These are phyloP conservation scores for Candida boidinii DNA, from an alignment of 805 yeast genomes.

Conservation along the genomic window DNA sequence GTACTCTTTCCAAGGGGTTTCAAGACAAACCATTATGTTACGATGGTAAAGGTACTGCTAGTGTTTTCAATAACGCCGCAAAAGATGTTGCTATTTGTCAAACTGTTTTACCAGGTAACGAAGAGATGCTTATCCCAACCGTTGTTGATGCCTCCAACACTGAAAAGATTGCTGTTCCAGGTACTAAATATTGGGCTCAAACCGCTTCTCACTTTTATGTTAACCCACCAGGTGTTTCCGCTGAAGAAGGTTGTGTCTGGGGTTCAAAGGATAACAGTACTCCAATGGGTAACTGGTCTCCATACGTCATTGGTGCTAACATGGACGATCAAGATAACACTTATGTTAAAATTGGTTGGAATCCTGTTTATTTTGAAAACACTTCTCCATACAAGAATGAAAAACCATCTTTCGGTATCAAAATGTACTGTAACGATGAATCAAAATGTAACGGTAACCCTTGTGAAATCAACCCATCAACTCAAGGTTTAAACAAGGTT, in stretches of 20 bases:
- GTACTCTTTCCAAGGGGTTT: slow-evolving; percentile 56
- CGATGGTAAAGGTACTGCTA: slow-evolving; percentile 71
- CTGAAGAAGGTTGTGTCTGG: slow-evolving; percentile 78
- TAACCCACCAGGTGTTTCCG: slow-evolving; percentile 75
- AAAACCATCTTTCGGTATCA: slow-evolving; percentile 62
- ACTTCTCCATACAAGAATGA: slow-evolving; percentile 42
- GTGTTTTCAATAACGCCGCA: slow-evolving; percentile 42
- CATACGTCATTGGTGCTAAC: slow-evolving; percentile 90
- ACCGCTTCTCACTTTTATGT: slow-evolving; percentile 85
- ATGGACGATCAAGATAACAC: slow-evolving; percentile 64
- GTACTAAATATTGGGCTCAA: slow-evolving; percentile 72
- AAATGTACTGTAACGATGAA: slow-evolving; percentile 64
- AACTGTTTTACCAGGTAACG: slow-evolving; percentile 90
- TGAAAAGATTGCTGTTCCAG: slow-evolving; percentile 74
- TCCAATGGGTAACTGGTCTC: slow-evolving; percentile 89
- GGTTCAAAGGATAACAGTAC: slow-evolving; percentile 55
- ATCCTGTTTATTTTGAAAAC: slow-evolving; percentile 70
- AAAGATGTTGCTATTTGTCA: slow-evolving; percentile 77
- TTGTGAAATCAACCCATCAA: slow-evolving; percentile 77
- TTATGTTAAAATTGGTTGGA: slow-evolving; percentile 83
- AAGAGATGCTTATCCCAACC: slow-evolving; percentile 90
- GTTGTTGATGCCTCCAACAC: slow-evolving; percentile 39
- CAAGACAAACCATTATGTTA: slow-evolving; percentile 54
- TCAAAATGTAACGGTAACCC: slow-evolving; percentile 64
- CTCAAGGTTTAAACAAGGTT: slow-evolving; percentile 46